phyloP scores from a whole-genome alignment of 306 rosid genomes.

The Prunus salicina region DNA sequence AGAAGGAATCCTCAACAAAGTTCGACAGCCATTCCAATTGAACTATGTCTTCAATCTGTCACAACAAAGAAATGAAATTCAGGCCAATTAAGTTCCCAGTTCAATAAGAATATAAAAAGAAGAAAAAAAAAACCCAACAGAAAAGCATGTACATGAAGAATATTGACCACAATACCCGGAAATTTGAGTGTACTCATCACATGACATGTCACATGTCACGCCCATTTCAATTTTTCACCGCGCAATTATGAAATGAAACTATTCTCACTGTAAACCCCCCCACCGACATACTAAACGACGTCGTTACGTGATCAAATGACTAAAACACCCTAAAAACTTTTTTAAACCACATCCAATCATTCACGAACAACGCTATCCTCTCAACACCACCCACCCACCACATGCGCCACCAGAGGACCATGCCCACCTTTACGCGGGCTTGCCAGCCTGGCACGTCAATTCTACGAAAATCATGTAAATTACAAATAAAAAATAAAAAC shows the following conservation, averaged over 20 bases:
- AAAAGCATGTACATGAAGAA: background rate
- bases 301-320: background rate
- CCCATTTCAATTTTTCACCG: background rate
- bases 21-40: conserved; percentile 93
- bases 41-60: conserved; percentile 83
- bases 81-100: background rate
- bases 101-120: too few relatives aligned
- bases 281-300: conserved; percentile 5
- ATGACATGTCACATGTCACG: background rate
- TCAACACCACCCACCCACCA: background rate
- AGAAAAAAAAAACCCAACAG: background rate
- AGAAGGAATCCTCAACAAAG: conserved; percentile 85
- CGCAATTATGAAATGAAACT: background rate
- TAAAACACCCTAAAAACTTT: background rate
- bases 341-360: background rate
- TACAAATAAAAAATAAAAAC: background rate
- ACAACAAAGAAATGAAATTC: background rate
- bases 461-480: background rate
- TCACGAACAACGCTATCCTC: background rate
- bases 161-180: background rate
- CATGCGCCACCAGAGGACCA: conserved; percentile 1
- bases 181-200: background rate
- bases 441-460: conserved; percentile 20
- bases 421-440: conserved; percentile 10
- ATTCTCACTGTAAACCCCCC: background rate